Base-by-base conservation (phyloP, 768 basidiomycete genomes). In the Tulasnella sp. region DNA sequence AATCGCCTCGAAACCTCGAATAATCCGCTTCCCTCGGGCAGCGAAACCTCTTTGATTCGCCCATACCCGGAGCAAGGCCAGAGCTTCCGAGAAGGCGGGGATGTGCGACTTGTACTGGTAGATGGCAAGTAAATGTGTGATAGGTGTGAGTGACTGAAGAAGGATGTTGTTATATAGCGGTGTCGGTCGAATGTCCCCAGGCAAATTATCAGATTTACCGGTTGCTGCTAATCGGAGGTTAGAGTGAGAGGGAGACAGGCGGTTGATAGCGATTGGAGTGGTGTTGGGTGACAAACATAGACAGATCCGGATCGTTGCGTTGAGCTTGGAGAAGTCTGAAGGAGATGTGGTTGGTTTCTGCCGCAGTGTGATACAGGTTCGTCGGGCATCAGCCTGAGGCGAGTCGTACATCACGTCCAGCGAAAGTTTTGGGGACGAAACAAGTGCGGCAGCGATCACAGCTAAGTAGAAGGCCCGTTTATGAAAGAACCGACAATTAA, bases 401-500 rank as follows among this genome's bases (percentile, higher is more conserved):
- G 81, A 83, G 11, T 79, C 75, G 67, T 83, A 92, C 27, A 70
- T 71, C 17, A 79, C 70, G n/a, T 87, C 80, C 2, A 87, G 68
- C 74, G 15, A 82, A 68, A 8, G 70, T 70, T 51, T 66, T 62
- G 76, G 74, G 11, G 75, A 70, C 34, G 71, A 69, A 44, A 71
- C 72, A 41, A 92, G 68, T 1, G 80, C 78, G 7, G 78, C 75
- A 1, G 88, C 87, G 46, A 98, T 73, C 3, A 79, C 80, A 5
- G 92, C 85, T 19, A 97, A 78, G 70, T 90, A 99, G 68, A 86
- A 92, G 0, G 90, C 84, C 41, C 89, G 78, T 68, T 98, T 98
- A 68, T 93, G 86, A 68, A 94, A 93, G 69, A 86, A 92, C 10
- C 96, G 81, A 7, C 83, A 80, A 67, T 92, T 85, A 59, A 92